Conservation (phyloP, 805 yeast species). For the Wickerhamomyces bovis region DNA sequence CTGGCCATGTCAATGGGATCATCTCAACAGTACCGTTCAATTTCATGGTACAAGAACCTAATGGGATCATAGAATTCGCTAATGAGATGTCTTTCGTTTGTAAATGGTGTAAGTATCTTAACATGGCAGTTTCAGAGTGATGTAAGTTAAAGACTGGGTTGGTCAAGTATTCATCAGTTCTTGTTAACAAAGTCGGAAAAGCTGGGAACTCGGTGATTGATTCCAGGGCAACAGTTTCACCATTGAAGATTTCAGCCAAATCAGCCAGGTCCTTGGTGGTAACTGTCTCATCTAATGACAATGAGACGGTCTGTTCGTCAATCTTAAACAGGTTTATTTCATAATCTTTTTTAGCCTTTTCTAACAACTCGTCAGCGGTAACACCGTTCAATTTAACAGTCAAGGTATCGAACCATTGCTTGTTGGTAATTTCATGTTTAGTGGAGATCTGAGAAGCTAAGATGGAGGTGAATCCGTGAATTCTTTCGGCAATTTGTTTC, state of each 20-base stretch:
- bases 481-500: slow-evolving; percentile 67
- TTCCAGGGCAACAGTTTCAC: slow-evolving; percentile 21
- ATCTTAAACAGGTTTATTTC: slow-evolving; percentile 76
- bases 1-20: slow-evolving; percentile 94
- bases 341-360: slow-evolving; percentile 49
- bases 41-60: slow-evolving; percentile 98
- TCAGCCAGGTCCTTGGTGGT: slow-evolving; percentile 51
- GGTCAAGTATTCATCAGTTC: slow-evolving; percentile 56
- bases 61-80: slow-evolving; percentile 95
- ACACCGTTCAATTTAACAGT: slow-evolving; percentile 50
- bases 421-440: slow-evolving; percentile 47
- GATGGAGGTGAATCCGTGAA: slow-evolving; percentile 65
- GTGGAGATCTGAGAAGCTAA: slow-evolving; percentile 54
- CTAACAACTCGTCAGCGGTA: slow-evolving; percentile 50
- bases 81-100: slow-evolving; percentile 88
- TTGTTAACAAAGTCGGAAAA: slow-evolving; percentile 41
- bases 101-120: slow-evolving; percentile 79
- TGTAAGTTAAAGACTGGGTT: slow-evolving; percentile 79
- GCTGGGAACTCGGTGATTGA: slow-evolving; percentile 36
- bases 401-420: slow-evolving; percentile 82
- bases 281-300: slow-evolving; percentile 91
- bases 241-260: slow-evolving; percentile 58
- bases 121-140: slow-evolving; percentile 93
- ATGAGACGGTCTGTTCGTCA: slow-evolving; percentile 51
- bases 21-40: slow-evolving; percentile 92